A percentile compares a stretch with the other conserved stretches of the same genome.
These are phyloP conservation scores for Dendryphion nanum DNA, from an alignment of 2,329 filamentous ascomycete species.

Conservation along the genomic window DNA sequence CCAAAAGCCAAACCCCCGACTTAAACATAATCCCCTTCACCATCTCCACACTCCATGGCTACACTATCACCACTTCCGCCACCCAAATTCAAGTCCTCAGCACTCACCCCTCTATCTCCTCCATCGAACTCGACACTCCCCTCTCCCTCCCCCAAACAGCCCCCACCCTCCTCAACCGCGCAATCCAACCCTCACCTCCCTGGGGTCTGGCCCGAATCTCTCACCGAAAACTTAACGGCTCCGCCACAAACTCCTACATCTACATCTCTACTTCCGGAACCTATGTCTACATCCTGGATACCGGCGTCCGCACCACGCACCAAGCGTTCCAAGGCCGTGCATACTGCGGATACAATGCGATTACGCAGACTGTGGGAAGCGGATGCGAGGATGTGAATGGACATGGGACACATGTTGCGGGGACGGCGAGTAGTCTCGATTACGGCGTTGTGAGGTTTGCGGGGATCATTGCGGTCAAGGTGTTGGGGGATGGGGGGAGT, in stretches of 20 bases:
- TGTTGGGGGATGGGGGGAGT: constrained; percentile 5
- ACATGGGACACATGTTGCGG: constrained; percentile 13
- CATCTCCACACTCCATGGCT: constrained; percentile 4
- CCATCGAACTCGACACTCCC: constrained; percentile 6
- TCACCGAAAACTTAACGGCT: constrained; percentile 12
- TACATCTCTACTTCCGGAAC: constrained; percentile 5
- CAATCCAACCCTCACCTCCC: constrained; percentile 20
- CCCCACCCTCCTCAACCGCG: background rate
- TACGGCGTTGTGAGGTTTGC: constrained; percentile 7
- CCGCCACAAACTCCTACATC: constrained; percentile 8
- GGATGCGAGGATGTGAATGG: constrained; percentile 8
- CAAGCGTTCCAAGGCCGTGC: constrained; percentile 11
- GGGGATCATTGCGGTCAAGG: constrained; percentile 5
- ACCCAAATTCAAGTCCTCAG: constrained; percentile 2
- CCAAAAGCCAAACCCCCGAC: background rate
- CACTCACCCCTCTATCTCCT: constrained; percentile 6
- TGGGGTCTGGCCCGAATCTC: constrained; percentile 30
- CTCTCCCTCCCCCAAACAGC: background rate
- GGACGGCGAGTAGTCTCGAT: constrained; percentile 4
- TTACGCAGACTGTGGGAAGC: too few species aligned
- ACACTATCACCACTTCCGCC: constrained; percentile 3
- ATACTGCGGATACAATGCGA: constrained; percentile 4
- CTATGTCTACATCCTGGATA: constrained; percentile 62
- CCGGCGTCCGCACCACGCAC: constrained; percentile 56
- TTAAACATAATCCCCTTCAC: constrained; percentile 2